Conservation (phyloP, 2,329 filamentous ascomycete species). For the Claviceps purpurea region DNA sequence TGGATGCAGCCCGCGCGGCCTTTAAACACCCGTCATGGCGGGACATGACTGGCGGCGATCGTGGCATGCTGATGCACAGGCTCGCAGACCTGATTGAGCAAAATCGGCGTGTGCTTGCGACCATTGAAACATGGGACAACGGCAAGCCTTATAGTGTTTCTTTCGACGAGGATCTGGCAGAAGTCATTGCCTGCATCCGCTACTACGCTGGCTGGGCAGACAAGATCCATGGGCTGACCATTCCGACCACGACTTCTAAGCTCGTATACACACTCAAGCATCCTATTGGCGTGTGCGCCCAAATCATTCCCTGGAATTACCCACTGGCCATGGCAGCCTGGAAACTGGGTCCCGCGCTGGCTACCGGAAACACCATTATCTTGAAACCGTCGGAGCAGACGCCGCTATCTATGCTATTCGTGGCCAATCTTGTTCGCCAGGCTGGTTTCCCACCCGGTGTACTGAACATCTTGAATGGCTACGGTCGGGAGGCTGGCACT, state of each 20-base stretch:
- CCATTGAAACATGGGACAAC: slow-evolving; percentile 70
- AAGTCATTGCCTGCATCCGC: slow-evolving; percentile 35
- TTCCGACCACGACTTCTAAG: slow-evolving; percentile 54
- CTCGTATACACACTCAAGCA: slow-evolving; percentile 64
- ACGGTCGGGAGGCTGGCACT: slow-evolving; percentile 53
- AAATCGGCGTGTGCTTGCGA: slow-evolving; percentile 36
- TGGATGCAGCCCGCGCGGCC: slow-evolving; percentile 45
- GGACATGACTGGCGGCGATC: slow-evolving; percentile 50
- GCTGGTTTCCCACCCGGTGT: slow-evolving; percentile 70
- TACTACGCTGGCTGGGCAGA: slow-evolving; percentile 73
- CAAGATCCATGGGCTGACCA: slow-evolving; percentile 66
- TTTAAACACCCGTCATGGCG: slow-evolving; percentile 57
- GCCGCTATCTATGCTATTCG: slow-evolving; percentile 48
- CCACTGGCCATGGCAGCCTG: slow-evolving; percentile 38
- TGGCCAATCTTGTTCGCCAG: slow-evolving; percentile 54
- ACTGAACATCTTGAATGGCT: slow-evolving; percentile 62
- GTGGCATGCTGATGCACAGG: slow-evolving; percentile 56
- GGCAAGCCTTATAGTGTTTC: slow-evolving; percentile 53
- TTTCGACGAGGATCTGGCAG: slow-evolving; percentile 48
- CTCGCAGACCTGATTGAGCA: slow-evolving; percentile 58
- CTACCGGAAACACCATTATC: slow-evolving; percentile 50
- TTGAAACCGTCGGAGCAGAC: slow-evolving; percentile 57
- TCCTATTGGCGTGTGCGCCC: slow-evolving; percentile 62
- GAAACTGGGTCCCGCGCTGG: slow-evolving; percentile 62
- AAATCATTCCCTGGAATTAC: slow-evolving; percentile 68